Conservation (phyloP, 2,329 filamentous ascomycete species). For the Clonostachys rosea region DNA sequence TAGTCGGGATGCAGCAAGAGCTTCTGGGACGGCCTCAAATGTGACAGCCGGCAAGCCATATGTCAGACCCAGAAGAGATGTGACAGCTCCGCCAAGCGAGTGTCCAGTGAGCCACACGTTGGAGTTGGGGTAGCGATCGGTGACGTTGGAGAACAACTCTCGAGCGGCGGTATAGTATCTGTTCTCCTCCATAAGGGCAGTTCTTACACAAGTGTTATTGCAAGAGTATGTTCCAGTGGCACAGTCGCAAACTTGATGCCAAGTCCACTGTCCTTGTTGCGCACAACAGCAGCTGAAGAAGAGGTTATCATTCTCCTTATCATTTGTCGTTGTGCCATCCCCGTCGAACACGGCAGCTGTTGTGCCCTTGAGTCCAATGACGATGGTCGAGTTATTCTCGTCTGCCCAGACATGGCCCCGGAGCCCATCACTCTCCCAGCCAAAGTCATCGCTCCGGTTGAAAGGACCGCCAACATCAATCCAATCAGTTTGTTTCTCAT, state of each 20-base stretch:
- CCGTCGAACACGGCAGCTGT: constrained; percentile 90
- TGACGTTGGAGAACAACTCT: constrained; percentile 90
- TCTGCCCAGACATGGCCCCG: constrained; percentile 92
- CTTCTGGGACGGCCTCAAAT: constrained; percentile 90
- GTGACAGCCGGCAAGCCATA: constrained; percentile 89
- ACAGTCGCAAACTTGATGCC: constrained; percentile 91
- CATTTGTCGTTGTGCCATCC: constrained; percentile 93
- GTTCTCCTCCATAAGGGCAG: constrained; percentile 74
- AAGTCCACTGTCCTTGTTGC: constrained; percentile 85
- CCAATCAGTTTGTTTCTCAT: constrained; percentile 73
- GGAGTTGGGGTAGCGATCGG: constrained; percentile 77
- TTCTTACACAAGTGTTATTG: constrained; percentile 83
- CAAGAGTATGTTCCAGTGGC: constrained; percentile 82
- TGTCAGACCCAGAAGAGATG: constrained; percentile 83
- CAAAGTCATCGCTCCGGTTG: constrained; percentile 85
- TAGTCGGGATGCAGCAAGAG: constrained; percentile 76
- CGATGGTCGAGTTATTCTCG: constrained; percentile 76
- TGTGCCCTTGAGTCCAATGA: constrained; percentile 92
- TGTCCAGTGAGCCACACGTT: constrained; percentile 90
- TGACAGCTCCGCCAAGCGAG: constrained; percentile 85
- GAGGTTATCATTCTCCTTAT: constrained; percentile 96
- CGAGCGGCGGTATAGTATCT: constrained; percentile 87
- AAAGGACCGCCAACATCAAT: constrained; percentile 73
- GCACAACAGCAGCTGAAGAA: constrained; percentile 98
- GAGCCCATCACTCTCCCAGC: constrained; percentile 85